Evolutionary conservation across 345 rosid genomes (phyloP), one percentile per base, ranked within the genome.

Genomic region (Lumnitzera racemosa): DNA sequence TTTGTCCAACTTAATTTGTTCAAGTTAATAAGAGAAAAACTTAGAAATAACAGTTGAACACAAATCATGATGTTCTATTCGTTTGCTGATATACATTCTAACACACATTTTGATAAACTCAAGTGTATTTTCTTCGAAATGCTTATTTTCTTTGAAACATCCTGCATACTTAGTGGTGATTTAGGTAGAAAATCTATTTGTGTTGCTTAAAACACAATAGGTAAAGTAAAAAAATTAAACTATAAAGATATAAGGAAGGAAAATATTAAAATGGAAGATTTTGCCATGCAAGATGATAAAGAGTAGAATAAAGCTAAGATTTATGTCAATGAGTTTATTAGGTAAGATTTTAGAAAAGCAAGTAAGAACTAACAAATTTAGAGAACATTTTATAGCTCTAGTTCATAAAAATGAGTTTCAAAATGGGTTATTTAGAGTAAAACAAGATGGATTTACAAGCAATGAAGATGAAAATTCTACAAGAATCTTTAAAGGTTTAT

Each of bases 401-500:
- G 62, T 63, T 8, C 59, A 58, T 41, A 74, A 76, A 16, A 62
- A 78, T 12, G 76, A 59, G 14, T 60, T 61, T 12, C 58, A 63
- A 16, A 53, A 16, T 49, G 9, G 49, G 59, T 17, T 53, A 20
- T 57, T 66, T 25, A 50, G 63, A 51, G 51, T 53, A 16, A 41
- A 13, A 24, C 10, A 23, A 27, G 71, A 51, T 46, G 52, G 55
- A 15, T 58, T 43, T 27, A 59, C 55, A 46, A 49, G 4, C 55
- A 49, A 68, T 3, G 74, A 58, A 47, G 81, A 15, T 24, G 62
- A 47, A n/a, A 65, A 60, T 46, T 72, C 75, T 27, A 70, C 72
- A 3, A 55, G 87, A 51, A 53, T 86, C 87, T 11, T 58, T 79
- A 13, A 82, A 81, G 52, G 81, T 83, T 11, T 68, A 62, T 27